Evolutionary conservation across 306 rosid species (phyloP).

Genomic region (Mimosa pudica): DNA sequence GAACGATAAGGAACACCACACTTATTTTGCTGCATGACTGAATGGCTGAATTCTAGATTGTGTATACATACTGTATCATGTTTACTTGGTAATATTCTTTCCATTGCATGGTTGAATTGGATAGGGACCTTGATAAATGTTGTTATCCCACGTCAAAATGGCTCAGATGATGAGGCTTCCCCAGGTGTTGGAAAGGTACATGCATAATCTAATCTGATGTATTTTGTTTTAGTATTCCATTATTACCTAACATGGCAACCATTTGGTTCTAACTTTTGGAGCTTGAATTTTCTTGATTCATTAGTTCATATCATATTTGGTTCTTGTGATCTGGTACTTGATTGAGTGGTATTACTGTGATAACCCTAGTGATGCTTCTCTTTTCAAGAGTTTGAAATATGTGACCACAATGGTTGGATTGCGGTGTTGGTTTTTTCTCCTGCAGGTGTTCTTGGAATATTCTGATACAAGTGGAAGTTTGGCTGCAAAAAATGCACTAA

Average conservation of each 20-base stretch:
- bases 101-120: slow-evolving; percentile 32
- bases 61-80: not conserved
- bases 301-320: not conserved
- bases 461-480: slow-evolving; percentile 50
- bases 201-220: slow-evolving; percentile 26
- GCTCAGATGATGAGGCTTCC: slow-evolving; percentile 44
- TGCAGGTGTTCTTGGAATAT: slow-evolving; percentile 81
- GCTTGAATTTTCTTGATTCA: not conserved
- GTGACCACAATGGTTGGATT: not conserved
- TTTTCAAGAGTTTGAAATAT: not conserved
- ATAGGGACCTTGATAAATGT: slow-evolving; percentile 70
- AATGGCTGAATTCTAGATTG: not conserved
- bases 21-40: not conserved
- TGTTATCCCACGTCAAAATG: slow-evolving; percentile 68
- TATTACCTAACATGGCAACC: not conserved
- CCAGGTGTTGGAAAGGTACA: slow-evolving; percentile 79
- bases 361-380: not conserved
- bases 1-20: not conserved
- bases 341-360: not conserved
- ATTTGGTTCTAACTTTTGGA: not conserved
- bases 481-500: slow-evolving; percentile 63
- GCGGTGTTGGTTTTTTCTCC: slow-evolving; percentile 29
- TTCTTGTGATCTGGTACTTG: not conserved
- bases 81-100: slow-evolving; percentile 25
- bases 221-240: not conserved